A percentile compares a stretch with the other conserved stretches of the same genome.
Conservation (phyloP, 2,329 filamentous ascomycete species). For the Exophiala dermatitidis region DNA sequence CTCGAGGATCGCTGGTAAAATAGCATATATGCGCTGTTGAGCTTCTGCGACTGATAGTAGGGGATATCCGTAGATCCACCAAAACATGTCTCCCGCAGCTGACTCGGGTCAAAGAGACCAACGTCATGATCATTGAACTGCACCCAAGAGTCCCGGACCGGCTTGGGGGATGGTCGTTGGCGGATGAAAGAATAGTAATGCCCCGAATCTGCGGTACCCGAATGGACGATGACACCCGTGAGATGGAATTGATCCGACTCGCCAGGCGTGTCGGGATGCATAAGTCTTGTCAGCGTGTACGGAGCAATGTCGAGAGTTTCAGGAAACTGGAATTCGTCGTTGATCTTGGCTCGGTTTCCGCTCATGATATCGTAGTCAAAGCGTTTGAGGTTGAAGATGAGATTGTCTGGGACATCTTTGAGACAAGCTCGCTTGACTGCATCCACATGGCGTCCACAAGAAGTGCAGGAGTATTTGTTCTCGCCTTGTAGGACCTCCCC, state of each 20-base stretch:
- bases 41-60: slow-evolving; percentile 50
- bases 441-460: slow-evolving; percentile 80
- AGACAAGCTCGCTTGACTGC: slow-evolving; percentile 88
- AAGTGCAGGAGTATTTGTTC: slow-evolving; percentile 96
- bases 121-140: slow-evolving; percentile 94
- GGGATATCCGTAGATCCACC: slow-evolving; percentile 57
- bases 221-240: slow-evolving; percentile 90
- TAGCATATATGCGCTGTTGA: slow-evolving; percentile 89
- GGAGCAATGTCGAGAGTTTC: slow-evolving; percentile 74
- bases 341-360: slow-evolving; percentile 82
- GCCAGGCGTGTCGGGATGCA: slow-evolving; percentile 49
- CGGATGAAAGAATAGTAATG: slow-evolving; percentile 97
- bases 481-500: slow-evolving; percentile 96
- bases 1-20: slow-evolving; percentile 82
- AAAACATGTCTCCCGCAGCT: slow-evolving; percentile 71
- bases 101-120: slow-evolving; percentile 62
- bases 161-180: slow-evolving; percentile 56
- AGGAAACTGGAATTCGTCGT: slow-evolving; percentile 89
- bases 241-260: slow-evolving; percentile 78
- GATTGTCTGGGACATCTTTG: slow-evolving; percentile 84
- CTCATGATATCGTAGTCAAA: slow-evolving; percentile 52
- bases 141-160: slow-evolving; percentile 58
- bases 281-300: slow-evolving; percentile 81
- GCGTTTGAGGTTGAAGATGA: slow-evolving; percentile 85
- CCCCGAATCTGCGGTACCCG: slow-evolving; percentile 84